These are phyloP conservation scores for Schizosaccharomyces osmophilus DNA, from an alignment of 805 yeast species.

Conservation along the genomic window DNA sequence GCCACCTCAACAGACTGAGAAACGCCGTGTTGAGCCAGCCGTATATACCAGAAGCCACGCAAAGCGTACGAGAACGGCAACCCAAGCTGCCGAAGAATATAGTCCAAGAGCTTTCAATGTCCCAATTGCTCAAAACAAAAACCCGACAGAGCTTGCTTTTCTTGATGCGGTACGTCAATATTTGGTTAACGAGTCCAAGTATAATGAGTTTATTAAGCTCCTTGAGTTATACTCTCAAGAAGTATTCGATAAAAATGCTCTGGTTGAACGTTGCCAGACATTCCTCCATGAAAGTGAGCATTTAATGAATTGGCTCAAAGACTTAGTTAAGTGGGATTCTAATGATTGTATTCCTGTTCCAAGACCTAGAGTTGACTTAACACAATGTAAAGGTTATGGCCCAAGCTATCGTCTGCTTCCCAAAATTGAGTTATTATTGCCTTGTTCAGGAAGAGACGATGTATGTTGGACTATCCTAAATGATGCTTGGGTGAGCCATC, in stretches of 20 bases:
- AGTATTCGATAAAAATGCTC: constrained; percentile 55
- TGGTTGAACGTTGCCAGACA: constrained; percentile 63
- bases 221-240: constrained; percentile 75
- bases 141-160: constrained; percentile 61
- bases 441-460: constrained; percentile 94
- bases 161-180: constrained; percentile 80
- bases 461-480: constrained; percentile 97
- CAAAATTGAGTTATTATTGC: constrained; percentile 83
- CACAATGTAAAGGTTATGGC: constrained; percentile 61
- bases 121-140: background rate
- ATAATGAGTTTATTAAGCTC: constrained; percentile 76
- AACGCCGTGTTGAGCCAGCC: constrained; percentile 5
- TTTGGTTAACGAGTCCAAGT: constrained; percentile 68
- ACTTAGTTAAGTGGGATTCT: constrained; percentile 71
- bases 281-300: constrained; percentile 66
- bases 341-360: constrained; percentile 63
- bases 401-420: constrained; percentile 87
- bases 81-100: background rate
- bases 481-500: constrained; percentile 98
- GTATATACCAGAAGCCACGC: constrained; percentile 26
- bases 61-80: constrained; percentile 56
- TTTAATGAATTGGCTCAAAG: constrained; percentile 71
- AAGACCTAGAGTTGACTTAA: constrained; percentile 74
- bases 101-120: background rate
- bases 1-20: constrained; percentile 10